phyloP scores from a whole-genome alignment of 176 grass and related monocot genomes.

The Lolium perenne region DNA sequence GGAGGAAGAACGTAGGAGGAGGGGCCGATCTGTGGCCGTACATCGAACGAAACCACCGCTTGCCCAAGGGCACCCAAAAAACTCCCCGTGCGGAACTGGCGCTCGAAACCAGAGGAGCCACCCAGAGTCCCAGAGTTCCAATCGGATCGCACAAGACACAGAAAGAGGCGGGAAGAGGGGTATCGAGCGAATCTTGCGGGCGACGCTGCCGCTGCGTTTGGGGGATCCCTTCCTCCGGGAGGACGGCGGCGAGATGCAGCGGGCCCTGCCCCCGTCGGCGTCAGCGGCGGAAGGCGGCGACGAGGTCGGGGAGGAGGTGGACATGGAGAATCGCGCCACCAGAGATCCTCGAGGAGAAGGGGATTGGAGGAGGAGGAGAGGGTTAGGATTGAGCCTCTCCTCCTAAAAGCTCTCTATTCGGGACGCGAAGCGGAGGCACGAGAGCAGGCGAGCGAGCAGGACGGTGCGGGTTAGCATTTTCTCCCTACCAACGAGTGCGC shows the following conservation, averaged over 20 bases:
- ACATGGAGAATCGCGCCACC: conserved; percentile 14
- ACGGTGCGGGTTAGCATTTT: too few species aligned
- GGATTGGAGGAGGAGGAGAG: too few species aligned
- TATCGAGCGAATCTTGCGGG: conserved; percentile 49
- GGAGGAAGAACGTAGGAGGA: too few species aligned
- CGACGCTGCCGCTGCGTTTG: conserved; percentile 48
- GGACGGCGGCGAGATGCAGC: conserved; percentile 49
- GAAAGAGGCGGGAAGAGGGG: neutral
- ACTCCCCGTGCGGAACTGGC: neutral
- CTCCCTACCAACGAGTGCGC: too few species aligned
- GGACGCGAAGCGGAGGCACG: too few species aligned
- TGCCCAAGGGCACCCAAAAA: neutral
- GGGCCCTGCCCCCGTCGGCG: neutral
- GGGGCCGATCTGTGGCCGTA: too few species aligned
- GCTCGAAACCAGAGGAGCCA: neutral
- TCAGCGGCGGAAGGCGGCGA: conserved; percentile 23
- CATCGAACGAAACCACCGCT: neutral
- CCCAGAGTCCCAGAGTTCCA: neutral
- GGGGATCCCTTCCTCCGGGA: conserved; percentile 45
- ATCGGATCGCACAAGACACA: neutral
- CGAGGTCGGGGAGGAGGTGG: conserved; percentile 23
- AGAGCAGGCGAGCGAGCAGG: too few species aligned
- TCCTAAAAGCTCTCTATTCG: too few species aligned
- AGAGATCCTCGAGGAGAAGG: neutral
- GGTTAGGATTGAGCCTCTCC: conserved; percentile 37